phyloP scores from a whole-genome alignment of 345 rosid genomes.

The Rhizophora apiculata region DNA sequence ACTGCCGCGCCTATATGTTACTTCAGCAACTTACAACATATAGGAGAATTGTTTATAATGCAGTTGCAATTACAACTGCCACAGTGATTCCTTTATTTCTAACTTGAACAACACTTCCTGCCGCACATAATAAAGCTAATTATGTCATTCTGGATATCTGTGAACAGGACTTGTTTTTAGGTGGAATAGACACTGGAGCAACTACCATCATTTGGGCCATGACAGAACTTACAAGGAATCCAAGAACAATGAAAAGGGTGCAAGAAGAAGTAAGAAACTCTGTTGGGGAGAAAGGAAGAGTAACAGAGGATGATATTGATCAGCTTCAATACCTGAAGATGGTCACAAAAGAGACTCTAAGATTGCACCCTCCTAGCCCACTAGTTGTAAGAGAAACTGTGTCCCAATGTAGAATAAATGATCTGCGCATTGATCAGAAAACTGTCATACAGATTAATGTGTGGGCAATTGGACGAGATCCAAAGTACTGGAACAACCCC shows the following conservation, averaged over 20 bases:
- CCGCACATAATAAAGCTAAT: not conserved
- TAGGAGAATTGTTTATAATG: too few relatives aligned
- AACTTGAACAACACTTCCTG: not conserved
- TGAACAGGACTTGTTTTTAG: slow-evolving; percentile 14
- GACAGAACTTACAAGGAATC: slow-evolving; percentile 8
- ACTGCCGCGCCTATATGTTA: too few relatives aligned
- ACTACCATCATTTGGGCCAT: slow-evolving; percentile 11
- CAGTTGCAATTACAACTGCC: too few relatives aligned
- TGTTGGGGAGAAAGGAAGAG: not conserved
- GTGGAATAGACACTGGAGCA: slow-evolving; percentile 5
- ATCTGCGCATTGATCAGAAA: slow-evolving; percentile 29
- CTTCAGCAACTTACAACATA: too few relatives aligned
- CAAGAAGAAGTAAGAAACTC: slow-evolving; percentile 9
- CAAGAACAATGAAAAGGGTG: slow-evolving; percentile 9
- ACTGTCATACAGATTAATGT: slow-evolving; percentile 38
- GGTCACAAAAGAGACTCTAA: slow-evolving; percentile 47
- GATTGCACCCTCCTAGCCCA: slow-evolving; percentile 49
- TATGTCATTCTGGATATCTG: not conserved
- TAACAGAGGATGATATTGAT: slow-evolving; percentile 14
- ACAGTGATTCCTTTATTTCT: too few relatives aligned
- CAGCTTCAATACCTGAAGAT: slow-evolving; percentile 39
- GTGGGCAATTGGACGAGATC: slow-evolving; percentile 41
- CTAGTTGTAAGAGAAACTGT: slow-evolving; percentile 45
- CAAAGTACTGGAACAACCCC: slow-evolving; percentile 1
- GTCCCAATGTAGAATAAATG: slow-evolving; percentile 34